Evolutionary conservation across 495 filamentous ascomycete species (phyloP), one percentile per base, ranked within the genome.

Genomic region (Tuber microsphaerosporum): DNA sequence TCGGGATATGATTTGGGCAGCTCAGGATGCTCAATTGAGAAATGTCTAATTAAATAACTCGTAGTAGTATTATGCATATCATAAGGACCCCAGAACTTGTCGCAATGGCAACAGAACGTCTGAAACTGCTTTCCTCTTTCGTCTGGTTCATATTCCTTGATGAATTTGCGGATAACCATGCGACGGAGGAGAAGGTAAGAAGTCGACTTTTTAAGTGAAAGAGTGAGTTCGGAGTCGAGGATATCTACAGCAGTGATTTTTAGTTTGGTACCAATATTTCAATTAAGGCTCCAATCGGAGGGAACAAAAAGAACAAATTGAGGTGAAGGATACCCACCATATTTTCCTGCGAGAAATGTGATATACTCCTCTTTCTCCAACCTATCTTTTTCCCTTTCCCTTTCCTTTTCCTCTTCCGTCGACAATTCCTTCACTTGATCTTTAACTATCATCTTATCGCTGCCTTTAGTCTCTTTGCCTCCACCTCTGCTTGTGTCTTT

Each of bases 1-100:
- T 65, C 56, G 14, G 31, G 56, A 65, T 65, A 65, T 4, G 56
- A 34, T 34, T 34, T 65, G 56, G 56, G 56, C 14, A 65, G 31
- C 0, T 65, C 56, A 5, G 56, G 56, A 31, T 65, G 56, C 1
- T 65, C 56, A n/a, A 65, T 65, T 2, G 56, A 65, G 31, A 65
- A 65, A 65, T 65, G 56, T 3, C 56, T 31, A 6, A 65, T 65
- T 12, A 65, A 34, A 65, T 65, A 65, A 65, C 56, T 65, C 1
- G 56, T 65, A 31, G 56, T 65, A 34, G 56, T 65, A 19, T 65
- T 65, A 34, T 65, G 56, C 56, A 65, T 65, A 65, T 65, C 56
- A 34, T 65, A 65, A 19, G 56, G 56, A 17, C 56, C 56, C 56
- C 56, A 65, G 26, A 17, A 31, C 56, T 65, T 65, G 56, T 65